phyloP scores from a whole-genome alignment of 768 basidiomycete species.

The Tremella fuciformis region DNA sequence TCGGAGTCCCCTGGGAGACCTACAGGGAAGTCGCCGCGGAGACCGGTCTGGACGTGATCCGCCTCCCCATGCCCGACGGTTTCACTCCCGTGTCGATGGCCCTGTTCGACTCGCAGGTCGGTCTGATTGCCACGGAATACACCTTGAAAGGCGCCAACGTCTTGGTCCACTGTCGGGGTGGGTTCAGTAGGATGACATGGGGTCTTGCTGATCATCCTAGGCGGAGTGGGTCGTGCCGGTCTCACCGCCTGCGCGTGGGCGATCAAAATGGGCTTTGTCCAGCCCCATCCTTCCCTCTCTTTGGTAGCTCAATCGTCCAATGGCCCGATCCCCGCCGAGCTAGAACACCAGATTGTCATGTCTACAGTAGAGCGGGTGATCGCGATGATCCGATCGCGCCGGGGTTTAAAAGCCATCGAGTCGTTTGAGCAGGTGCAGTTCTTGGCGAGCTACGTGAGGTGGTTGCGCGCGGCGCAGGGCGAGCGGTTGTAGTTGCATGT shows the following conservation, averaged over 20 bases:
- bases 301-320: slow-evolving; percentile 13
- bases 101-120: slow-evolving; percentile 65
- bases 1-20: slow-evolving; percentile 81
- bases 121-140: slow-evolving; percentile 65
- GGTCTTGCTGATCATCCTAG: slow-evolving; percentile 14
- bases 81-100: slow-evolving; percentile 66
- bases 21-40: slow-evolving; percentile 65
- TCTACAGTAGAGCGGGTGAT: slow-evolving; percentile 72
- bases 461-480: slow-evolving; percentile 30
- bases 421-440: slow-evolving; percentile 80
- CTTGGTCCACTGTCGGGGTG: slow-evolving; percentile 83
- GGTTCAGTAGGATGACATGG: slow-evolving; percentile 8
- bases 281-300: slow-evolving; percentile 59
- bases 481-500: background rate
- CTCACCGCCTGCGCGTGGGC: slow-evolving; percentile 90
- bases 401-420: slow-evolving; percentile 88
- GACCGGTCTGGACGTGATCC: slow-evolving; percentile 73
- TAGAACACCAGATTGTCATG: slow-evolving; percentile 55
- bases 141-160: slow-evolving; percentile 69
- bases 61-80: slow-evolving; percentile 86
- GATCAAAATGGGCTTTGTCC: slow-evolving; percentile 81
- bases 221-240: slow-evolving; percentile 86
- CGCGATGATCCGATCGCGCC: slow-evolving; percentile 65
- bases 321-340: slow-evolving; percentile 26
- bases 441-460: slow-evolving; percentile 41